Evolutionary conservation across 2,329 filamentous ascomycete genomes (phyloP), one percentile per base, ranked within the genome.

Genomic region (Microdochium nivale): DNA sequence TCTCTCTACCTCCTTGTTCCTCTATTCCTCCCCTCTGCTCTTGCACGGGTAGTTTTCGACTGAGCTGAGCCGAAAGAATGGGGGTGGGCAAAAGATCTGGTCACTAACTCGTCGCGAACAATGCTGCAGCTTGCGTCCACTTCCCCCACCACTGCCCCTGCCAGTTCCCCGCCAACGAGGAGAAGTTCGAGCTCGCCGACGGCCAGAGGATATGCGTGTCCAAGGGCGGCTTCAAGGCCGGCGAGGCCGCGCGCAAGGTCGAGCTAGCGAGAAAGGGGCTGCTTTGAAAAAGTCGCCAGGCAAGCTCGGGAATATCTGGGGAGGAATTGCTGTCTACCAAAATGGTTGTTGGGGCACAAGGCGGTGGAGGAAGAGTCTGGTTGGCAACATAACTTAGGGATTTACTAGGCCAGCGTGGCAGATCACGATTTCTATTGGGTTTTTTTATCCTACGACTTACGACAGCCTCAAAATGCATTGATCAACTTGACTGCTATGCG

Each of bases 71-170:
- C 30, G 8, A 8, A 33, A 33, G 30, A 33, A 33, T 33, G 30
- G 30, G 14, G 14, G 8, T 33, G 8, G 8, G 14, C 8, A 14
- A 33, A 33, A 33, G 30, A 8, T 33, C 30, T 33, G 14, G 14
- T 14, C 30, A 33, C 14, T 24, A 51, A 14, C 13, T 33, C 19
- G 21, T 46, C 16, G 11, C n/a, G 7, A 7, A 32, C n/a, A 27
- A 16, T 32, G n/a, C 47, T 19, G 11, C 51, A 72, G 88, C 91
- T 33, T 99, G 94, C 73, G 94, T 99, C 7, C 86, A 95, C 67
- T 94, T 95, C 72, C 91, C 94, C 1, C 92, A 97, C 67, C 94
- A 99, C 71, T 99, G 94, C 70, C 94, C 94, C 25, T 99, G 94
- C 71, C 78, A 90, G 2, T 95, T 87, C 73, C 84, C 87, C 1